Evolutionary conservation across 1,284 basidiomycete genomes (phyloP).

Genomic region (Schizophyllum commune): DNA sequence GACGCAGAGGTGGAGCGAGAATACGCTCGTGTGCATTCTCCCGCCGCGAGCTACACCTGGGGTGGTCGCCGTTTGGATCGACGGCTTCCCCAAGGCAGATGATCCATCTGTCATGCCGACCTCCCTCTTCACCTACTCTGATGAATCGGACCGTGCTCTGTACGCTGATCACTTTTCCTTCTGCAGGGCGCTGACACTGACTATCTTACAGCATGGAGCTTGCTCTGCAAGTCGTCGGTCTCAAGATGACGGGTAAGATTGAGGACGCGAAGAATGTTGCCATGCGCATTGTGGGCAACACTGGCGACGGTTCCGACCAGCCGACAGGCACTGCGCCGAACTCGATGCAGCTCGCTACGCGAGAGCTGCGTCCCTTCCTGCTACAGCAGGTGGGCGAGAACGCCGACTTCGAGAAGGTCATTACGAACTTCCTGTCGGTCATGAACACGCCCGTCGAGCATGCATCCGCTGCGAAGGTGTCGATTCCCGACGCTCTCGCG

Average conservation of each 20-base stretch:
- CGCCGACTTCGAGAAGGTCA: constrained; percentile 66
- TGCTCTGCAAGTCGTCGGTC: constrained; percentile 87
- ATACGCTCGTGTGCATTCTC: constrained; percentile 88
- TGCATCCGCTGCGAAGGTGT: constrained; percentile 26
- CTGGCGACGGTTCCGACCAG: constrained; percentile 35
- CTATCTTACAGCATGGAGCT: constrained; percentile 73
- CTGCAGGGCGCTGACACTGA: constrained; percentile 14
- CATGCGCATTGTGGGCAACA: constrained; percentile 70
- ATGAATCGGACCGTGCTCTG: constrained; percentile 83
- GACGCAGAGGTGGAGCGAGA: constrained; percentile 89
- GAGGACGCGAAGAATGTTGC: constrained; percentile 91
- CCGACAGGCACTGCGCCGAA: constrained; percentile 18
- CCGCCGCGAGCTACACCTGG: constrained; percentile 82
- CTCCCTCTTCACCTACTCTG: constrained; percentile 82
- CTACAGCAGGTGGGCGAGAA: constrained; percentile 43
- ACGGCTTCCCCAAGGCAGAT: constrained; percentile 57
- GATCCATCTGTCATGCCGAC: constrained; percentile 40
- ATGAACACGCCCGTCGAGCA: constrained; percentile 52
- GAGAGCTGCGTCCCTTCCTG: constrained; percentile 46
- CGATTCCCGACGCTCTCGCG: constrained; percentile 43
- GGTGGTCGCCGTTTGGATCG: constrained; percentile 85
- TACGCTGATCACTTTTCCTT: constrained; percentile 33
- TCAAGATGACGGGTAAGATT: constrained; percentile 95
- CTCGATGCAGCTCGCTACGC: constrained; percentile 25
- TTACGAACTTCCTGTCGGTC: constrained; percentile 74